Base-by-base conservation (phyloP, 1,139 yeast species). In the Diutina neorugosa region DNA sequence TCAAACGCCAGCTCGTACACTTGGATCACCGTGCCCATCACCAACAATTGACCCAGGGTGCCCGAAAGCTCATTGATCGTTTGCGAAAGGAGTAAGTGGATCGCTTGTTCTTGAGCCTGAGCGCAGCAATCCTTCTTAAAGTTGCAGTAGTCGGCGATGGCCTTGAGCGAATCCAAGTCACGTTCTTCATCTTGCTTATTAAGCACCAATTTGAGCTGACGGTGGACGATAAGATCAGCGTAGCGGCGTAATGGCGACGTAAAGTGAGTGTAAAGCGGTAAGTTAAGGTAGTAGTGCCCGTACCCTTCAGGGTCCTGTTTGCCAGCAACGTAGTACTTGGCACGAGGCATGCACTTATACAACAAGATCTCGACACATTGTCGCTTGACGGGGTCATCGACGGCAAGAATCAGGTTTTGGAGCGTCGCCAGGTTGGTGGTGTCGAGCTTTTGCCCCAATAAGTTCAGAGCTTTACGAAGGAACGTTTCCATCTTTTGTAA, bases 1-100 rank as follows among this genome's bases (percentile, higher is more conserved):
- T 93, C 98, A 70, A 93, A 93, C 1, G 98, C 89, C 1, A 96
- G 88, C 68, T 93, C 98, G 65, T 91, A 91, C 7, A 91, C 98
- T 66, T 90, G 97, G 42, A 90, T 71, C 44, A 93, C 94, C 14
- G 90, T 82, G 14, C 96, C 97, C 78, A 84, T 82, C 50, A 90
- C 83, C 60, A 91, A 76, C 52, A 90, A 67, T 65, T 90, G 96
- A 1, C 95, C 95, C 7, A 93, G 82, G 37, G 77, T 73, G 55
- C 80, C 81, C 57, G 95, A 81, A 76, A 87, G 78, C 52, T 83
- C 87, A 63, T 86, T 86, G 55, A 93, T 85, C 1, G 90, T 84
- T 66, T 90, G 95, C 53, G 96, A 87, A 53, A 91, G 73, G 55
- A 86, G 74, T 60, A 93, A 75, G 66, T 93, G 98, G 54, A 91